Evolutionary conservation across 768 basidiomycete species (phyloP), one percentile per base, ranked within the genome.

Genomic region (Hygrophorus russula): DNA sequence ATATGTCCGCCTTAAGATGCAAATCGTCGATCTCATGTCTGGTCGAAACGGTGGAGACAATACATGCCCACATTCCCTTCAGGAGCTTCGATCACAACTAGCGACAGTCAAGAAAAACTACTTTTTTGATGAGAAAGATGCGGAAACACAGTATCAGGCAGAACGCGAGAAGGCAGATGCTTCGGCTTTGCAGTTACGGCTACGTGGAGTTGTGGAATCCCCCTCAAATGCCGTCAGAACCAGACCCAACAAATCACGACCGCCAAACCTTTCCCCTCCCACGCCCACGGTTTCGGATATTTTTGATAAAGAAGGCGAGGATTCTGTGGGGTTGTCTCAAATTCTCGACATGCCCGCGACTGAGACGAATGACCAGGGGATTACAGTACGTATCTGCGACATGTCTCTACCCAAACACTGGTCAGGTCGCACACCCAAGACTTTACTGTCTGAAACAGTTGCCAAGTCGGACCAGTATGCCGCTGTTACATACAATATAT

Each of bases 361-460:
- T n/a, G 75, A 75, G 49, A 68, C 70, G n/a, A 76, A 73, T 14
- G 58, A 66, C 8, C 58, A 68, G 41, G 84, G 82, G 11, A 67
- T 63, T 7, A 71, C 69, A 4, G 63, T 83, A 37, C 59, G 50
- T 19, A 54, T 82, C 49, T 69, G 80, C 19, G 78, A 91, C 47
- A 82, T 98, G 80, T 56, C 76, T 1, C 65, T 89, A 18, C 85
- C 90, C 2, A 94, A 87, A 61, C 78, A 86, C 54, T 82, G 80
- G 69, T 80, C 86, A 30, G 83, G 86, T 29, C 80, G 77, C 32
- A 81, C 83, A 11, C 90, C 94, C 8, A 92, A 85, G 59, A 64
- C 57, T 12, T 59, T 89, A 4, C 70, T 98, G 31, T 58, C 69
- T 42, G 86, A 89, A 46, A 68, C 70, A 14, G 79, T 90, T 2